Evolutionary conservation across 75 land plant genomes (phyloP).

Genomic region (Cunninghamia lanceolata): DNA sequence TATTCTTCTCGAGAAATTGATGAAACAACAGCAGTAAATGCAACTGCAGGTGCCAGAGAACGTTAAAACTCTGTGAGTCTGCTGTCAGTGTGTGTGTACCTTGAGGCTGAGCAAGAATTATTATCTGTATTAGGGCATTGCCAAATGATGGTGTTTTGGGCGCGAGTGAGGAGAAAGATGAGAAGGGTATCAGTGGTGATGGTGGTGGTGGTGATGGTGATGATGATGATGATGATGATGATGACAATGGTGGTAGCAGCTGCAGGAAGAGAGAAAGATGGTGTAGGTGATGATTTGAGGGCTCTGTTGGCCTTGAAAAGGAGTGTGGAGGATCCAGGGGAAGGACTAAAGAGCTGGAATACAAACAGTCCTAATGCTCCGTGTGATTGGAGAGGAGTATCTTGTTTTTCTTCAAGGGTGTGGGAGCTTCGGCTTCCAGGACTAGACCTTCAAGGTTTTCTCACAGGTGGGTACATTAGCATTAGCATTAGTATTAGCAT

Average conservation of each 20-base stretch:
- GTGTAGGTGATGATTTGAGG: slow-evolving; percentile 30
- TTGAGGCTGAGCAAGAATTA: background rate
- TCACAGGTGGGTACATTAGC: slow-evolving; percentile 32
- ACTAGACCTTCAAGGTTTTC: slow-evolving; percentile 60
- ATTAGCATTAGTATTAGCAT: background rate
- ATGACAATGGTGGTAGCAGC: slow-evolving; percentile 7
- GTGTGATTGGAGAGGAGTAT: slow-evolving; percentile 86
- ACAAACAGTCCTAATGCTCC: slow-evolving; percentile 46
- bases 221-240: background rate
- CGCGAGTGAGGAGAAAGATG: background rate
- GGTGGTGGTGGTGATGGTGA: background rate
- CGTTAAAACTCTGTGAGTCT: background rate
- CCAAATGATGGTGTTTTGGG: background rate
- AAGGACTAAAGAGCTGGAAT: slow-evolving; percentile 61
- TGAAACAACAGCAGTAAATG: background rate
- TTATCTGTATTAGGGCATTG: background rate
- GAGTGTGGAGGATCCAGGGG: slow-evolving; percentile 55
- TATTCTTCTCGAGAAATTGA: background rate
- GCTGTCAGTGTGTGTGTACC: background rate
- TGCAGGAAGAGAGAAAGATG: background rate
- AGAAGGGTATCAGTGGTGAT: background rate
- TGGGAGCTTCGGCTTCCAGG: slow-evolving; percentile 76
- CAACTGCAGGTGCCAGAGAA: background rate
- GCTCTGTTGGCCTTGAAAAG: slow-evolving; percentile 52
- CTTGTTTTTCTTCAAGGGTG: slow-evolving; percentile 49